Conservation (phyloP, 2,329 filamentous ascomycete genomes). For the Aspergillus piperis region DNA sequence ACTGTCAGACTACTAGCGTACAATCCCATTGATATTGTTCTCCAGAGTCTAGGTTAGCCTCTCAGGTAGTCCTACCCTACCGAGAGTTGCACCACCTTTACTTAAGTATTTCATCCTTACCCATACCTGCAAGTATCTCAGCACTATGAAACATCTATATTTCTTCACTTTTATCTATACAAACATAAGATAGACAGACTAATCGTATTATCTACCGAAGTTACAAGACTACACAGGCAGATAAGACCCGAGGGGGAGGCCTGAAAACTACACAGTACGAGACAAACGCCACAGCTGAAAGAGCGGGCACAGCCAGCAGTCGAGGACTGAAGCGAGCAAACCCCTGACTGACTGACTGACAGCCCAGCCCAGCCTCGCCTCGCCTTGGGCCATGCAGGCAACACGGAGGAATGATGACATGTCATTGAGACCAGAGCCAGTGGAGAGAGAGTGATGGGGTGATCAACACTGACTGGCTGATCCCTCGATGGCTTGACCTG, state of each 20-base stretch:
- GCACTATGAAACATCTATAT: no score
- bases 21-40: no score
- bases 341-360: neutral
- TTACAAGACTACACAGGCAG: no score
- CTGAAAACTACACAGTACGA: neutral
- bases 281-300: neutral
- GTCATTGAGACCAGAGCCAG: conserved; percentile 7
- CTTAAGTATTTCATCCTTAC: no score
- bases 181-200: no score
- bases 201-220: no score
- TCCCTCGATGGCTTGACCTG: neutral
- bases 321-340: neutral
- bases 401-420: conserved; percentile 1
- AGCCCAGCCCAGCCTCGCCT: neutral
- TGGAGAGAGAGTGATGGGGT: neutral
- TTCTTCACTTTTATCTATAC: no score
- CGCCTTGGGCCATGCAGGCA: conserved; percentile 7
- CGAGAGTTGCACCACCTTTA: no score
- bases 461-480: conserved; percentile 8
- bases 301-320: neutral
- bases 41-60: no score
- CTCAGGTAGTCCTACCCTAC: no score
- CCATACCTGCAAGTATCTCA: no score
- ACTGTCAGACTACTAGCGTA: no score
- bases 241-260: neutral